Evolutionary conservation across 1,139 yeast species (phyloP), one percentile per base, ranked within the genome.

Genomic region (Protomyces inouyei): DNA sequence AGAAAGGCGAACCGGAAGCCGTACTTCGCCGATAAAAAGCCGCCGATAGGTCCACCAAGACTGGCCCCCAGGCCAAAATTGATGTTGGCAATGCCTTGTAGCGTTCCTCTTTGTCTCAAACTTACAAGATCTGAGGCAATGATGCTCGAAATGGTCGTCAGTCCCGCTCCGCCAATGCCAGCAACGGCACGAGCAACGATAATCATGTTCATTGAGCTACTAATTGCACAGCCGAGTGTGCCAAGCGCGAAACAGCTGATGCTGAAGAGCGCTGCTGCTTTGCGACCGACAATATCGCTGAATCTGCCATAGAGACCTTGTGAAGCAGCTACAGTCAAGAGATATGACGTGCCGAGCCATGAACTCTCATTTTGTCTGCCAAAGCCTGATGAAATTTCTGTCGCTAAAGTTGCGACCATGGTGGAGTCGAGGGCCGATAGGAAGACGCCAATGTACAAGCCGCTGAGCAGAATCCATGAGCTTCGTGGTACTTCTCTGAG

Each of bases 1-100:
- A 79, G 74, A 70, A 85, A 85, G 1, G 86, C 86, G 71, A 80
- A 82, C 72, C 90, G 81, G 97, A 97, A 91, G 36, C 96, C 96
- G 69, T 85, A 79, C n/a, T 74, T 72, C 64, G 85, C 88, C 18
- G 92, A 82, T 40, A 89, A 76, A 40, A 84, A 71, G 10, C 95
- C 95, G 46, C 97, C 88, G 53, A 84, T 21, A 4, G 63, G 63
- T 2, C 80, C 79, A 1, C 87, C 86, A 10, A 83, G 68, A 0
- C 85, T 85, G 37, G 83, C 78, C 60, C 77, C 74, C 0, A 82
- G 73, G 1, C 85, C 86, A 38, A 83, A 61, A 76, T 71, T 67
- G 43, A 56, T 52, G 16, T 59, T 59, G 3, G 63, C 63, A 2
- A 59, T 48, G 12, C 84, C 84, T 72, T 80, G 82, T 70, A 77